These are phyloP conservation scores for Hyaloscypha finlandica DNA, from an alignment of 495 filamentous ascomycete species.

Conservation along the genomic window DNA sequence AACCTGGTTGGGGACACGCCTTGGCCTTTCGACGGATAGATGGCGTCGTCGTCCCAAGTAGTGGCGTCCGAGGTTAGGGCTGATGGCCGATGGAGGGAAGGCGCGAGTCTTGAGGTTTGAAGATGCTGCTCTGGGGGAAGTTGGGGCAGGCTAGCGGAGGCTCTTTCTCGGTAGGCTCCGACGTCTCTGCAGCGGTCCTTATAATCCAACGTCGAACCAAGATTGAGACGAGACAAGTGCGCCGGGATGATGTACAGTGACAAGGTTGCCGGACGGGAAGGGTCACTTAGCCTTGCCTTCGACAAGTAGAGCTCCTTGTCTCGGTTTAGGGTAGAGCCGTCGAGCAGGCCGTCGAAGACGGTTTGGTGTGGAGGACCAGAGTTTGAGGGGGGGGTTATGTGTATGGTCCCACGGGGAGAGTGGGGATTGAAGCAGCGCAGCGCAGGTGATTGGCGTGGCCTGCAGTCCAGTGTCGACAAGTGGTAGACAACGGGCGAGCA, in stretches of 20 bases:
- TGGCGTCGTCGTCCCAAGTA: slow-evolving; percentile 10
- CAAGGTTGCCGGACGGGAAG: slow-evolving; percentile 17
- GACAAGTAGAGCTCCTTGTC: not conserved
- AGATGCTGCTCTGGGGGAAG: slow-evolving; percentile 4
- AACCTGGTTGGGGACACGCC: slow-evolving; percentile 15
- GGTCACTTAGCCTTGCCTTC: slow-evolving; percentile 1
- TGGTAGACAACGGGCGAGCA: slow-evolving; percentile 1
- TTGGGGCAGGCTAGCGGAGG: slow-evolving; percentile 18
- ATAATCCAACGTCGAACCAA: slow-evolving; percentile 7
- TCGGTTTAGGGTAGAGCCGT: slow-evolving; percentile 20
- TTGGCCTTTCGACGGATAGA: slow-evolving; percentile 12
- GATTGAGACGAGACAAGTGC: slow-evolving; percentile 8
- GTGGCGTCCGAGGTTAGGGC: slow-evolving; percentile 11
- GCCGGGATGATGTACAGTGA: slow-evolving; percentile 21
- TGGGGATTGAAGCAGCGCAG: slow-evolving; percentile 6
- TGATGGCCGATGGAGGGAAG: slow-evolving; percentile 5
- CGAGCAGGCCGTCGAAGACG: not conserved
- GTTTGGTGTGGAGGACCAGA: slow-evolving; percentile 14
- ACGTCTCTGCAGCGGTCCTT: slow-evolving; percentile 21
- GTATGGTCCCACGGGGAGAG: not conserved
- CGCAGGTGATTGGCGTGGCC: slow-evolving; percentile 19
- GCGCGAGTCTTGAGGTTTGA: slow-evolving; percentile 17
- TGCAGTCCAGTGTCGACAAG: slow-evolving; percentile 3
- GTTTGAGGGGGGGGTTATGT: slow-evolving; percentile 14
- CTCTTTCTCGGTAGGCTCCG: slow-evolving; percentile 24